Percentiles rank a stretch among this genome's conserved stretches.
Conservation (phyloP, 805 yeast genomes). For the Candida sonorensis region DNA sequence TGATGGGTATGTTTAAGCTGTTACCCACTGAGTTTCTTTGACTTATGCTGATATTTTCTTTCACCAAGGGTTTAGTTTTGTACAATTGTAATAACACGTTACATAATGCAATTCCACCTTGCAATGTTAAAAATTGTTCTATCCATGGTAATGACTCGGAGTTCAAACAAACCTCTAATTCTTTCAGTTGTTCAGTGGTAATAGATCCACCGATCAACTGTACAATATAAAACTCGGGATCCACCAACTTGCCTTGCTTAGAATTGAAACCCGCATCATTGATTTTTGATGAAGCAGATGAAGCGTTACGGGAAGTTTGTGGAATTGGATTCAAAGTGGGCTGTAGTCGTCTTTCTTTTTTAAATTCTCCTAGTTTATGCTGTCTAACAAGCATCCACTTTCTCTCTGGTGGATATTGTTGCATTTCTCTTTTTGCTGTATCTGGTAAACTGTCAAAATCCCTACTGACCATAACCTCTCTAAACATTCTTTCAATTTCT, state of each 20-base stretch:
- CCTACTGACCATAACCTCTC: slow-evolving; percentile 74
- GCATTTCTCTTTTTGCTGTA: slow-evolving; percentile 70
- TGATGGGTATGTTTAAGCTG: too few relatives aligned
- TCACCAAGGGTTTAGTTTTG: slow-evolving; percentile 25
- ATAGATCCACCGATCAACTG: slow-evolving; percentile 65
- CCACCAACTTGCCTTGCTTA: slow-evolving; percentile 13
- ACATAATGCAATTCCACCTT: slow-evolving; percentile 86
- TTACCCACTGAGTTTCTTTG: not conserved
- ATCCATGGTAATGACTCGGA: slow-evolving; percentile 83
- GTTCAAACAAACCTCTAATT: slow-evolving; percentile 84
- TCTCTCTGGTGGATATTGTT: slow-evolving; percentile 63
- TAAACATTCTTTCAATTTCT: slow-evolving; percentile 68
- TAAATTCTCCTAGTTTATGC: slow-evolving; percentile 72
- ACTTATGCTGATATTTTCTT: not conserved
- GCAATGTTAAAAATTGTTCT: slow-evolving; percentile 66
- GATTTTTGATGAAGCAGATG: slow-evolving; percentile 9
- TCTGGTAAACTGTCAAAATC: slow-evolving; percentile 61
- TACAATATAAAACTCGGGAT: slow-evolving; percentile 76
- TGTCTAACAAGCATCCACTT: slow-evolving; percentile 91
- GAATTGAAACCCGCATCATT: slow-evolving; percentile 5
- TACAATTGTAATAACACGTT: slow-evolving; percentile 46
- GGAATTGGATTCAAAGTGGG: slow-evolving; percentile 7
- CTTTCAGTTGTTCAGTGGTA: slow-evolving; percentile 63
- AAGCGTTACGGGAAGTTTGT: slow-evolving; percentile 5
- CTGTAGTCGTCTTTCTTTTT: slow-evolving; percentile 32